phyloP scores from a whole-genome alignment of 371 early-diverging fungal species.

The Caulochytrium protostelioides region DNA sequence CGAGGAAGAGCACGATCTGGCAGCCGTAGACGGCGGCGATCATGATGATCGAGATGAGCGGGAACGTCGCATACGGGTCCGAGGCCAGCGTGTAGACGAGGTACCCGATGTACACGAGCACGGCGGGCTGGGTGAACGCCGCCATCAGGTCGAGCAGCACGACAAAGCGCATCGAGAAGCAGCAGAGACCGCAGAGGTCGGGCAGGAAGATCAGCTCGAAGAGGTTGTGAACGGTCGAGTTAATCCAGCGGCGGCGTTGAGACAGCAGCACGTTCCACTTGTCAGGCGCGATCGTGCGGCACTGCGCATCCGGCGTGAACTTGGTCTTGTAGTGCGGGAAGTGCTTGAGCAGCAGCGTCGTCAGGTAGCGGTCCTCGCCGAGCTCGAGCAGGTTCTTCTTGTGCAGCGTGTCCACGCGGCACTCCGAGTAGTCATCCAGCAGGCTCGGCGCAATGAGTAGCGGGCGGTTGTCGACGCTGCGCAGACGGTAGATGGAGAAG shows the following conservation, averaged over 20 bases:
- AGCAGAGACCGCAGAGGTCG: slow-evolving; percentile 29
- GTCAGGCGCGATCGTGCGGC: slow-evolving; percentile 94
- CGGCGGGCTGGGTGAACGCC: too few species aligned
- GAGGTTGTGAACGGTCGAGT: slow-evolving; percentile 27
- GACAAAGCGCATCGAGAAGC: slow-evolving; percentile 34
- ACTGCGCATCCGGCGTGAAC: slow-evolving; percentile 88
- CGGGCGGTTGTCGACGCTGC: slow-evolving; percentile 6
- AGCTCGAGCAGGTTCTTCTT: slow-evolving; percentile 28
- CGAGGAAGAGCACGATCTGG: slow-evolving; percentile 27
- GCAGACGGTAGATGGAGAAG: slow-evolving; percentile 3
- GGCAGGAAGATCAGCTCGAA: slow-evolving; percentile 26
- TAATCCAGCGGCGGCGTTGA: slow-evolving; percentile 43
- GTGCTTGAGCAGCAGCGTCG: slow-evolving; percentile 82
- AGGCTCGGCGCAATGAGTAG: slow-evolving; percentile 23
- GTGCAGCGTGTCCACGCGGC: slow-evolving; percentile 25
- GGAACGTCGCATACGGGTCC: slow-evolving; percentile 3
- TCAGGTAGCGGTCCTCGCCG: slow-evolving; percentile 28
- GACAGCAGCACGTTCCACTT: slow-evolving; percentile 82
- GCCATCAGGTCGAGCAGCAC: too few species aligned
- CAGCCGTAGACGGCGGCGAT: slow-evolving; percentile 21
- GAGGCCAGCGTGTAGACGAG: too few species aligned
- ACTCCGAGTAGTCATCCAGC: slow-evolving; percentile 21
- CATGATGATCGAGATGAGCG: slow-evolving; percentile 14
- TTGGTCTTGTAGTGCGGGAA: slow-evolving; percentile 94
- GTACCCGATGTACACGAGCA: too few species aligned